These are phyloP conservation scores for Actinidia polygama DNA, from an alignment of 179 eudicot species.

Conservation along the genomic window DNA sequence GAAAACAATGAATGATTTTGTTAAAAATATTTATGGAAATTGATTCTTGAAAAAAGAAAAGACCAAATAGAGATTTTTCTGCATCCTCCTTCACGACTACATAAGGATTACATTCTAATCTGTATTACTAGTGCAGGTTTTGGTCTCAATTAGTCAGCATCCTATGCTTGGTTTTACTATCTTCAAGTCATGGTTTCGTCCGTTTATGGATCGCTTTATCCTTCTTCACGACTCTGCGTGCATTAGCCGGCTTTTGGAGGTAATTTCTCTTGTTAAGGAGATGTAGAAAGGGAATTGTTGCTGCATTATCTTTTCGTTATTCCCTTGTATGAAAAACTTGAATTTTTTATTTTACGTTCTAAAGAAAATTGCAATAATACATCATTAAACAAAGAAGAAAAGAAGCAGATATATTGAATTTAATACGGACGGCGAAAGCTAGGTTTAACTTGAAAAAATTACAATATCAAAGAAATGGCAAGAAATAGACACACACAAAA, in stretches of 20 bases:
- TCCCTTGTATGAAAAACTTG: background rate
- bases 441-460: background rate
- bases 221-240: constrained; percentile 61
- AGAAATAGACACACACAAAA: too few species aligned
- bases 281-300: background rate
- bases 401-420: background rate
- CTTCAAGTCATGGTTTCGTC: constrained; percentile 49
- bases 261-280: constrained; percentile 18
- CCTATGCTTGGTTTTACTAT: constrained; percentile 41
- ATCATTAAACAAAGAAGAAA: background rate
- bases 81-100: background rate
- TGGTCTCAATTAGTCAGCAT: constrained; percentile 53
- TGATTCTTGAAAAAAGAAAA: too few species aligned
- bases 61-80: too few species aligned
- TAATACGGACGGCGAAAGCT: background rate
- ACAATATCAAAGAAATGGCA: background rate
- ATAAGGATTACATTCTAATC: background rate
- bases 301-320: background rate
- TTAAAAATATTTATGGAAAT: too few species aligned
- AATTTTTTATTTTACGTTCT: background rate
- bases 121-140: constrained; percentile 33
- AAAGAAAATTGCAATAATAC: background rate
- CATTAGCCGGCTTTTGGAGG: constrained; percentile 70
- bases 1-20: too few species aligned
- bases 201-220: constrained; percentile 66